A percentile compares a stretch with the other conserved stretches of the same genome.
phyloP scores from a whole-genome alignment of 352 stramenopile species.

The Globisporangium takayamanum region DNA sequence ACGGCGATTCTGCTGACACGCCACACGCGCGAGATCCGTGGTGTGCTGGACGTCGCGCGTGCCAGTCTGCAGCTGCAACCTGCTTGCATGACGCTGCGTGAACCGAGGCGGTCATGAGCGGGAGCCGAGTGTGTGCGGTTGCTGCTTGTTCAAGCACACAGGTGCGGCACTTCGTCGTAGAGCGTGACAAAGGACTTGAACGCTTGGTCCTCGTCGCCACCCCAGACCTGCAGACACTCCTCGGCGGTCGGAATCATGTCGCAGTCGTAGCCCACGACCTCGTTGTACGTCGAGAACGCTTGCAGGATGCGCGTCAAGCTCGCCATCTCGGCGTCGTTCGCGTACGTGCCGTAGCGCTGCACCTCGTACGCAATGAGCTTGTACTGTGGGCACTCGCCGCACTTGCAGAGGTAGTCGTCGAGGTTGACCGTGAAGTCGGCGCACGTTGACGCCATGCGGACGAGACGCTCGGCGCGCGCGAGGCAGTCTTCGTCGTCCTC shows the following conservation, averaged over 20 bases:
- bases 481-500: slow-evolving; percentile 26
- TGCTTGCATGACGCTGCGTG: not conserved
- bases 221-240: slow-evolving; percentile 53
- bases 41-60: too few species aligned
- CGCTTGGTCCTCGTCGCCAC: slow-evolving; percentile 52
- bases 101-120: not conserved
- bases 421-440: slow-evolving; percentile 32
- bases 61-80: not conserved
- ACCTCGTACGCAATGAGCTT: slow-evolving; percentile 44
- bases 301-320: slow-evolving; percentile 51
- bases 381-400: slow-evolving; percentile 57
- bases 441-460: slow-evolving; percentile 12
- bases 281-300: slow-evolving; percentile 70
- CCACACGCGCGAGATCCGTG: too few species aligned
- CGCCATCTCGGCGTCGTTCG: slow-evolving; percentile 19
- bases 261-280: slow-evolving; percentile 42
- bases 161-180: slow-evolving; percentile 41
- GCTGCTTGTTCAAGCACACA: slow-evolving; percentile 21
- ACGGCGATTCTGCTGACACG: too few species aligned
- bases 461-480: slow-evolving; percentile 25
- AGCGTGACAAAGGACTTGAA: slow-evolving; percentile 57
- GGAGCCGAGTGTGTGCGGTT: not conserved
- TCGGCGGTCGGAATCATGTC: slow-evolving; percentile 47
- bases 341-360: slow-evolving; percentile 20
- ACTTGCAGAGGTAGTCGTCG: slow-evolving; percentile 59